Base-by-base conservation (phyloP, 805 yeast genomes). In the Cyberlindnera mississippiensis region DNA sequence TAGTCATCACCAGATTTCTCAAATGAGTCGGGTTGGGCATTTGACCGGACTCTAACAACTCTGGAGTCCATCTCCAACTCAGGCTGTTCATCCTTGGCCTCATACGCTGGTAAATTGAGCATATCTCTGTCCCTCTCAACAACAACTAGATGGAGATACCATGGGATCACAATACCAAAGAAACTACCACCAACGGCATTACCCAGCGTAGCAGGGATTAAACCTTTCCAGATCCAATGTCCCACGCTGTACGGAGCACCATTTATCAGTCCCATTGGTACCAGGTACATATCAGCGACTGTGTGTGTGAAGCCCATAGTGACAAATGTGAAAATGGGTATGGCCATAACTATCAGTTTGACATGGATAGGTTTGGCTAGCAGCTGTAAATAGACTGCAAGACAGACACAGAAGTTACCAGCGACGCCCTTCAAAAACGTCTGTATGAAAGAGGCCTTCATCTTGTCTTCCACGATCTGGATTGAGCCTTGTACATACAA, bases 291-390 rank as follows among this genome's bases (percentile, higher is more conserved):
- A 59, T 86, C 95, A 1, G 95, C 95, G 8, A 86, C 88, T 2
- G 79, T 78, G 57, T 86, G 95, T 2, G 86, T 78, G 61, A 79
- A 86, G 0, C 95, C 93, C 69, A 81, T 68, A 1, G 81, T 53
- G n/a, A 84, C 93, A 61, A 86, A 84, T 0, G 90, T 78, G 60
- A 84, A 83, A 13, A 85, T 70, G 1, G 95, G 95, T 16, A 85
- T 57, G 13, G 69, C 55, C 66, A 85, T 73, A 66, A 82, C 62
- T 6, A 82, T 35, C 22, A 82, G 68, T 52, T 82, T 84, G 28
- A 86, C 95, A 56, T 86, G 95, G 9, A 81, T 56, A 0, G 95
- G 95, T 55, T 82, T 83, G 6, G 84, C 85, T 80, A 85, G 75
- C 31, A 86, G 64, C 56, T 85, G 95, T 35, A 85, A 62, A 61